These are phyloP conservation scores for Dipodascus albidus DNA, from an alignment of 805 yeast species.

Conservation along the genomic window DNA sequence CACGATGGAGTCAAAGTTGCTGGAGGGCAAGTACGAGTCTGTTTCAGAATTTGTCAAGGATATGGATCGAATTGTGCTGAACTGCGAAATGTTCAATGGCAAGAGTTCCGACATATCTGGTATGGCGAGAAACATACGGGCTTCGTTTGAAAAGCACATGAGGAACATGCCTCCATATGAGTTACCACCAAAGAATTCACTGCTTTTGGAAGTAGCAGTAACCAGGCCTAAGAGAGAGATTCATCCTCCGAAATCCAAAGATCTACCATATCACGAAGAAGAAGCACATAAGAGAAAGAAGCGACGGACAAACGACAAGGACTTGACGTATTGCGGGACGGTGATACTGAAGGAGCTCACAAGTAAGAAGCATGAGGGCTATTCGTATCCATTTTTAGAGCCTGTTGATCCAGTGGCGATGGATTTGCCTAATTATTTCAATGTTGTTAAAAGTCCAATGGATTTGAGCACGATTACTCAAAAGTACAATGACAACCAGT, in stretches of 20 bases:
- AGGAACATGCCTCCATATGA: conserved; percentile 72
- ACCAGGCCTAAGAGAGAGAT: conserved; percentile 85
- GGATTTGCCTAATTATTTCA: conserved; percentile 82
- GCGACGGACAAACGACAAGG: conserved; percentile 46
- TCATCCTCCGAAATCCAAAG: conserved; percentile 93
- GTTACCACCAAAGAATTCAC: conserved; percentile 17
- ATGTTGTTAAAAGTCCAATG: conserved; percentile 86
- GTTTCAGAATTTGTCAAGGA: conserved; percentile 63
- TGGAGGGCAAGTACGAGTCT: conserved; percentile 55
- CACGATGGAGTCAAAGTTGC: conserved; percentile 76
- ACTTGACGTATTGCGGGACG: conserved; percentile 73
- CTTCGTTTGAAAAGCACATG: conserved; percentile 88
- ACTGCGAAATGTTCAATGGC: conserved; percentile 82
- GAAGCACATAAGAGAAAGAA: conserved; percentile 81
- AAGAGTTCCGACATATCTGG: conserved; percentile 70
- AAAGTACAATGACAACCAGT: conserved; percentile 75
- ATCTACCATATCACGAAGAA: conserved; percentile 72
- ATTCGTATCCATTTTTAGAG: conserved; percentile 79
- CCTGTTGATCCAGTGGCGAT: conserved; percentile 95
- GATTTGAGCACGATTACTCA: conserved; percentile 77
- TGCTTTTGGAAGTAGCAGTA: conserved; percentile 26
- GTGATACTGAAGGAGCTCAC: conserved; percentile 63
- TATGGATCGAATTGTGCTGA: conserved; percentile 72
- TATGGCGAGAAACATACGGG: conserved; percentile 86
- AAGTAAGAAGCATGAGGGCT: conserved; percentile 72